Evolutionary conservation across 805 yeast genomes (phyloP), one percentile per base, ranked within the genome.

Genomic region (Priceomyces medius): DNA sequence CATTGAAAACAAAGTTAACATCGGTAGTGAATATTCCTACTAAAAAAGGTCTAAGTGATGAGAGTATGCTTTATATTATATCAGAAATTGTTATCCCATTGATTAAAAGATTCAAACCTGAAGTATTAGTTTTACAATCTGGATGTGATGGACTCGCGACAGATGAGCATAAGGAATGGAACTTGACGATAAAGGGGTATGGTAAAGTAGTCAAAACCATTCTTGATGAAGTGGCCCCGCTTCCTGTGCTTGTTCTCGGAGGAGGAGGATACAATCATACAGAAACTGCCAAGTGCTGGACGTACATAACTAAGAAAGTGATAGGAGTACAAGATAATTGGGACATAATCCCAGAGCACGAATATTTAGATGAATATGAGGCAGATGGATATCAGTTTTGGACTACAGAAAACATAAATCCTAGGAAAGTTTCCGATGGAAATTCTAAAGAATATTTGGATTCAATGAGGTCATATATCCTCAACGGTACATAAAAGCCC

Each of bases 111-210:
- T 71, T 68, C 41, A 36, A 54, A 1, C 83, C 89, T 0, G 76
- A 76, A 18, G 74, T 73, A 7, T 38, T 85, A 1, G 81, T 85
- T 1, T 59, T 85, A 1, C 88, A 82, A 54, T 75, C 83, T 53
- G 95, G 95, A 1, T 79, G 81, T 23, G 95, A 85, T 64, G 91
- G 93, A 0, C 61, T 85, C 17, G 70, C 74, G n/a, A 70, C 81
- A 0, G 93, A 85, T 54, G 72, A 73, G 14, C 77, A 72, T 46
- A 63, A 68, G 12, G 85, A 83, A 54, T 85, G 91, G 91, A 85
- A 83, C 55, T 55, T 85, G 42, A 74, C 83, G 0, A 71, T 80
- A 6, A 56, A 59, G 29, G 85, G 83, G 0, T 64, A 72, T 16
- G 71, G 74, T 0, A 20, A 53, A 1, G 59, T 58, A 4, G 56